A percentile compares a stretch with the other conserved stretches of the same genome.
phyloP scores from a whole-genome alignment of 441 rosid species.

The Gossypium schwendimanii region DNA sequence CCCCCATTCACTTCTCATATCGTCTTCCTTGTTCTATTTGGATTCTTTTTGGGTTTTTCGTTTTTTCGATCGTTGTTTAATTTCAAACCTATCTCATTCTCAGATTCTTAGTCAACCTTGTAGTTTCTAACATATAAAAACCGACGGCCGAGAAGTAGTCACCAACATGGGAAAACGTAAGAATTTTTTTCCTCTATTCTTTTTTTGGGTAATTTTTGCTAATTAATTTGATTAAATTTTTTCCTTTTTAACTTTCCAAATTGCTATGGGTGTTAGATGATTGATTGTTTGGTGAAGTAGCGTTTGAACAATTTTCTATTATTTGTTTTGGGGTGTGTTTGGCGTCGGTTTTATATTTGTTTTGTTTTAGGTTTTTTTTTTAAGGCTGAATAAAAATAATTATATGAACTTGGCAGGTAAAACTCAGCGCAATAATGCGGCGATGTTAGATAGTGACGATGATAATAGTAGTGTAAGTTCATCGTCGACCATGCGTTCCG shows the following conservation, averaged over 20 bases:
- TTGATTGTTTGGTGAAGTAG: background rate
- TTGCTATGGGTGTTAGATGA: background rate
- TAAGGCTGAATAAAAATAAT: background rate
- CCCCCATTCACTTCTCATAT: conserved; percentile 21
- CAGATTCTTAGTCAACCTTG: conserved; percentile 30
- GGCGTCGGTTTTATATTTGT: background rate
- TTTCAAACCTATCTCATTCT: conserved; percentile 16
- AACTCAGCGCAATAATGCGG: conserved; percentile 44
- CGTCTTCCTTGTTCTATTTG: conserved; percentile 16
- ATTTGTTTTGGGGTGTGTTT: background rate
- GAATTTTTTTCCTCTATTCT: conserved; percentile 8
- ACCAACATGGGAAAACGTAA: conserved; percentile 67
- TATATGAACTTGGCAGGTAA: conserved; percentile 31
- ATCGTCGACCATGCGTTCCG: conserved; percentile 56
- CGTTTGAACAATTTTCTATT: background rate
- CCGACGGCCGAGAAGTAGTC: conserved; percentile 1
- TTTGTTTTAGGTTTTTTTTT: background rate
- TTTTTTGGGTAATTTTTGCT: background rate
- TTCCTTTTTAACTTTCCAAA: background rate
- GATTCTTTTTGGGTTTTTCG: conserved; percentile 25
- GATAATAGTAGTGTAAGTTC: conserved; percentile 75
- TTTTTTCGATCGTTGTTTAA: conserved; percentile 15
- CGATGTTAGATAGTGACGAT: conserved; percentile 60
- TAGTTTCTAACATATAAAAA: conserved; percentile 24
- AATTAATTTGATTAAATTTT: background rate